These are phyloP conservation scores for Clathrus columnatus DNA, from an alignment of 768 basidiomycete species.

Conservation along the genomic window DNA sequence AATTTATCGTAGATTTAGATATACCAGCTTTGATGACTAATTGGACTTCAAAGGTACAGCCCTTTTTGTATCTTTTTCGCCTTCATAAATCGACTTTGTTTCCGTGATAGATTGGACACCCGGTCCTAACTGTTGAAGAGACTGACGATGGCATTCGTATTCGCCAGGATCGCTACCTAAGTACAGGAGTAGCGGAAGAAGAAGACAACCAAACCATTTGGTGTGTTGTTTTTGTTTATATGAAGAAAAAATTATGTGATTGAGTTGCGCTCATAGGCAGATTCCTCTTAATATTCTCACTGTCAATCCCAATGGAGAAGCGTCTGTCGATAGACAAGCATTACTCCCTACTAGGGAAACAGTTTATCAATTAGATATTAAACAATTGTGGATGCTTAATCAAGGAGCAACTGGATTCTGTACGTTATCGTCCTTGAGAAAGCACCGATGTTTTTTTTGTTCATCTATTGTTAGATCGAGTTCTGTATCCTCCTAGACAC, in stretches of 20 bases:
- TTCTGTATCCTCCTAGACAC: conserved; percentile 75
- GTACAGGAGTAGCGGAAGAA: conserved; percentile 67
- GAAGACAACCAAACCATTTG: conserved; percentile 87
- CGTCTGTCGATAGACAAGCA: conserved; percentile 47
- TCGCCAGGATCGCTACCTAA: conserved; percentile 87
- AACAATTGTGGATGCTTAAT: conserved; percentile 81
- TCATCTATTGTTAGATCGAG: conserved; percentile 48
- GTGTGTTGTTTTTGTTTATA: conserved; percentile 28
- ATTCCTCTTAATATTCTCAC: conserved; percentile 72
- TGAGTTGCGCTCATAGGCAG: conserved; percentile 40
- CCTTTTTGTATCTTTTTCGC: neutral
- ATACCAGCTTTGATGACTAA: conserved; percentile 78
- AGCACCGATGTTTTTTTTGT: neutral
- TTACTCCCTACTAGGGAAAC: conserved; percentile 64
- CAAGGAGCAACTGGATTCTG: conserved; percentile 85
- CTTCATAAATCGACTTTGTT: neutral
- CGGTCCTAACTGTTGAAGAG: conserved; percentile 82
- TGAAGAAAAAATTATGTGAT: neutral
- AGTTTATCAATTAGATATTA: conserved; percentile 59
- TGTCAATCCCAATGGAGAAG: conserved; percentile 48
- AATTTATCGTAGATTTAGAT: conserved; percentile 41
- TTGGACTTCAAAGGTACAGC: conserved; percentile 72
- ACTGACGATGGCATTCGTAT: conserved; percentile 60
- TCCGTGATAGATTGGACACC: conserved; percentile 64
- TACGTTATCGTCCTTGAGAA: conserved; percentile 18